Base-by-base conservation (phyloP, 352 stramenopile genomes). In the Globisporangium polare region DNA sequence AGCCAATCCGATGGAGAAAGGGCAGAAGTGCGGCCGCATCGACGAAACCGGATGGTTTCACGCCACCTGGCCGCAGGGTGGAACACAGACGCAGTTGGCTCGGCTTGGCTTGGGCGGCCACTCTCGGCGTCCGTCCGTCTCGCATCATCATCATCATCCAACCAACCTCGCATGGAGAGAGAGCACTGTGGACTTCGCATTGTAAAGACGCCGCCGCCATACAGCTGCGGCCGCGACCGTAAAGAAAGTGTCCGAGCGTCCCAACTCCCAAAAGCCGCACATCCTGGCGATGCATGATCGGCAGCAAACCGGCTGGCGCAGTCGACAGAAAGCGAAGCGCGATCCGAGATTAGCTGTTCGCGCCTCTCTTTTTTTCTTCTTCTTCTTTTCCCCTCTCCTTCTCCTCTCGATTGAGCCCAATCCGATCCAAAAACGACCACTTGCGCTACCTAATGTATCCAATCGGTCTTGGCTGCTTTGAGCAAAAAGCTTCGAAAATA, bases 1-100 rank as follows among this genome's bases (percentile, higher is more conserved):
- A 33, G 29, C 29, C 29, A n/a, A n/a, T n/a, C n/a, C n/a, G n/a
- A n/a, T n/a, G n/a, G n/a, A n/a, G n/a, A n/a, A n/a, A n/a, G n/a
- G n/a, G n/a, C n/a, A 13, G 15, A 51, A 41, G 37, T 47, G 41
- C 54, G 22, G 27, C 41, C 17, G 27, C 24, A 24, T 56, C 39
- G 53, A 51, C n/a, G 53, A 60, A 61, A 61, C 54, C 41, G 54
- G 54, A 45, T 61, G 54, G 37, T 61, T 61, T 50, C 15, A 31
- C 41, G 54, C 22, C 54, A 43, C 54, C 9, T 39, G 9, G 15
- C 33, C 33, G 33, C 33, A 39, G 33, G 33, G 39, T 45, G 39
- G 39, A 45, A 45, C 39, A 45, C 10, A 45, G 39, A 15, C 39
- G 22, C 8, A 7, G n/a, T n/a, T n/a, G n/a, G n/a, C n/a, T 42